Base-by-base conservation (phyloP, 352 stramenopile species). In the Phytopythium litorale region DNA sequence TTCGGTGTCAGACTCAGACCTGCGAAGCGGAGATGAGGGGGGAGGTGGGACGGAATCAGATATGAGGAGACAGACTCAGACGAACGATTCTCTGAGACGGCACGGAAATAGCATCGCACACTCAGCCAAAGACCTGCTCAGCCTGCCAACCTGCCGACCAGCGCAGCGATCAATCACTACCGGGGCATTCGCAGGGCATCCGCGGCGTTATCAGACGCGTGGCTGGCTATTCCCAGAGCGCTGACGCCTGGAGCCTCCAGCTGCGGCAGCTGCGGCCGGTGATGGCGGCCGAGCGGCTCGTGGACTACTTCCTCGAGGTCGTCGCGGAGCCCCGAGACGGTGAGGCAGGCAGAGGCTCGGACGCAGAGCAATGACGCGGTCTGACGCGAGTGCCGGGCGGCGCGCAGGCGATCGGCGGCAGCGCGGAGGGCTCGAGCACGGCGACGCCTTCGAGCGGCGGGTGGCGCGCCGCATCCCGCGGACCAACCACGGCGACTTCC, bases 261-360 rank as follows among this genome's bases (percentile, higher is more conserved):
- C 42, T 15, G 42, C 7, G n/a, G 6, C 2, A 11, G 19, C 7
- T 49, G 42, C 11, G 4, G 2, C 6, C n/a, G 21, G 46, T 4
- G 12, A 52, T 52, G 46, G 33, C 18, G 46, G 40, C 23, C 52
- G 43, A 57, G 58, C 78, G 81, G 51, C 78, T 92, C 35, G 76
- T 84, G 32, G 80, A 92, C 71, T 92, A 92, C 70, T 89, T 89
- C 62, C 71, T 92, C 35, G 80, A 91, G 59, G 80, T 89, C 46
- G 75, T 74, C 15, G 80, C 80, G 15, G 75, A 84, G 49, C 67
- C 73, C 37, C n/a, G 23, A 23, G 54, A 23, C 23, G 35, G 35
- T 60, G 25, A 13, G 54, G 4, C 19, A 25, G 33, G 3, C 35
- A 28, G 25, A 28, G 25, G 11, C 8, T 48, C 33, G 5, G 18